Conservation (phyloP, 2,329 filamentous ascomycete species). For the Cladophialophora exuberans region DNA sequence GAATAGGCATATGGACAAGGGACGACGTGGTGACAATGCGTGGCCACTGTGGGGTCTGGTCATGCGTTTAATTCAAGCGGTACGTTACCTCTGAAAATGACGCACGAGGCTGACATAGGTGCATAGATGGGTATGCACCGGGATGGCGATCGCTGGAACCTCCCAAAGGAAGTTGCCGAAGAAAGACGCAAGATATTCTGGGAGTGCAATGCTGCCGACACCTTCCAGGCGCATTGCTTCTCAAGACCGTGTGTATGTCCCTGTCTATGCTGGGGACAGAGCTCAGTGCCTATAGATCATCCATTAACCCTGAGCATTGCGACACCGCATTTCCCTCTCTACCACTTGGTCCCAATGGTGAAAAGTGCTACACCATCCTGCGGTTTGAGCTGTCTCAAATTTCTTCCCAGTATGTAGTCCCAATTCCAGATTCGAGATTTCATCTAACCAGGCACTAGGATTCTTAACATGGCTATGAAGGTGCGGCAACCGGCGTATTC, state of each 20-base stretch:
- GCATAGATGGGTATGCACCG: constrained; percentile 20
- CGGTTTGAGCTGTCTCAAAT: constrained; percentile 20
- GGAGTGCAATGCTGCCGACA: constrained; percentile 21
- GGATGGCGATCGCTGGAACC: constrained; percentile 18
- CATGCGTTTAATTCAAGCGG: constrained; percentile 18
- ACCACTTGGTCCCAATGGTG: constrained; percentile 3
- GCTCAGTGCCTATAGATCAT: neutral
- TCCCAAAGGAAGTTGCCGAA: constrained; percentile 12
- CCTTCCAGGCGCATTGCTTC: constrained; percentile 20
- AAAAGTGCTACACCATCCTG: constrained; percentile 17
- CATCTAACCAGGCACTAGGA: neutral
- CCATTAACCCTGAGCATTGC: constrained; percentile 21
- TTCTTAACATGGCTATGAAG: constrained; percentile 21
- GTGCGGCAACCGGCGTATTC: constrained; percentile 17
- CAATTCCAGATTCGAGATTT: neutral
- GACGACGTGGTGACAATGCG: constrained; percentile 16
- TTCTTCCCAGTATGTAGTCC: constrained; percentile 13
- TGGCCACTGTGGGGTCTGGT: constrained; percentile 23
- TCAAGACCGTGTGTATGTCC: constrained; percentile 13
- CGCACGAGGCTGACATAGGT: neutral
- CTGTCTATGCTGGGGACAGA: neutral
- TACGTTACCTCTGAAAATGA: neutral
- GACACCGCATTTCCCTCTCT: constrained; percentile 18
- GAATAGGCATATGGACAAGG: constrained; percentile 8
- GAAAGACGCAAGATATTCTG: constrained; percentile 21